Percentiles rank a stretch among this genome's conserved stretches.
Evolutionary conservation across 192 early-diverging fungal species (phyloP).

Genomic region (Umbelopsis vinacea): DNA sequence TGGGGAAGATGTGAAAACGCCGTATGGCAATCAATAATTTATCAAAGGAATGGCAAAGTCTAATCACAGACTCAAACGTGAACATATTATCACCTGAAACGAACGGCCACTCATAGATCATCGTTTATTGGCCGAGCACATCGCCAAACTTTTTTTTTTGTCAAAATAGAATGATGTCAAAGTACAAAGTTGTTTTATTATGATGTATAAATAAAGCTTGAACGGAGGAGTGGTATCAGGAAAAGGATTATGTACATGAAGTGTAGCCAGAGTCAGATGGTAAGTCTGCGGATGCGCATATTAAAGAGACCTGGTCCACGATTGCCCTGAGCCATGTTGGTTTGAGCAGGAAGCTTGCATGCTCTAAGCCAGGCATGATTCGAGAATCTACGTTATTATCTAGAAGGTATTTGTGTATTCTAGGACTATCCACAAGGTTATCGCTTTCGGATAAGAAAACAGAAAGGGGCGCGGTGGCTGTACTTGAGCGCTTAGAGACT

Average conservation of each 20-base stretch:
- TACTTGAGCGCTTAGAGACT: slow-evolving; percentile 24
- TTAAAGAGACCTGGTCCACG: slow-evolving; percentile 6
- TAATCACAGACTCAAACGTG: too few relatives aligned
- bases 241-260: slow-evolving; percentile 7
- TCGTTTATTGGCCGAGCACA: too few relatives aligned
- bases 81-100: too few relatives aligned
- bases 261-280: slow-evolving; percentile 1
- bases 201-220: neutral
- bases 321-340: slow-evolving; percentile 20
- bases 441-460: slow-evolving; percentile 55
- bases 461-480: slow-evolving; percentile 7
- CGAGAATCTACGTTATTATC: slow-evolving; percentile 40
- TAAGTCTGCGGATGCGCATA: neutral
- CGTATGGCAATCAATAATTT: too few relatives aligned
- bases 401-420: slow-evolving; percentile 44
- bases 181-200: neutral
- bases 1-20: too few relatives aligned
- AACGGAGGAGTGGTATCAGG: neutral
- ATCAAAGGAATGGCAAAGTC: too few relatives aligned
- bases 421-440: slow-evolving; percentile 41
- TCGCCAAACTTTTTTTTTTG: too few relatives aligned
- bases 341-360: slow-evolving; percentile 50
- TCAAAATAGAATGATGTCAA: too few relatives aligned
- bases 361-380: slow-evolving; percentile 51
- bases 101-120: too few relatives aligned